Conservation (phyloP, 805 yeast genomes). For the Kregervanrija fluxuum region DNA sequence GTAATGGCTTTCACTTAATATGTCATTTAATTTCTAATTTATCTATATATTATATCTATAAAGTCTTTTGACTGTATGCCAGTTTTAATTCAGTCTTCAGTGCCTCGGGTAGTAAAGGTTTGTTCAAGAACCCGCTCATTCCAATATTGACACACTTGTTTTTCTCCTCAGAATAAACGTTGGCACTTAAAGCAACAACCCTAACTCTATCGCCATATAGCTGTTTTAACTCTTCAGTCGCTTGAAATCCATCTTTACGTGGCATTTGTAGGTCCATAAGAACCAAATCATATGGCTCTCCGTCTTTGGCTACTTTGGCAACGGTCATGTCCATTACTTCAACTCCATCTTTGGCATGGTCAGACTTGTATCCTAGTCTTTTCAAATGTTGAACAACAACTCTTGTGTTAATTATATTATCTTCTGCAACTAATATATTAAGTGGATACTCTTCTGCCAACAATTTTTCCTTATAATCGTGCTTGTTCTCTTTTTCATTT, state of each 20-base stretch:
- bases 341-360: constrained; percentile 45
- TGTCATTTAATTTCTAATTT: neutral
- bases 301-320: constrained; percentile 17
- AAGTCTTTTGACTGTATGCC: constrained; percentile 1
- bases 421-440: constrained; percentile 47
- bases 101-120: constrained; percentile 44
- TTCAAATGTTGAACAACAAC: constrained; percentile 44
- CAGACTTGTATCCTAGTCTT: constrained; percentile 43
- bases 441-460: constrained; percentile 37
- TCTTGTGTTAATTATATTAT: constrained; percentile 41
- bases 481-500: neutral
- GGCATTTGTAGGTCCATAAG: constrained; percentile 43
- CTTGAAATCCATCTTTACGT: constrained; percentile 43
- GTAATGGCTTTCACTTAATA: neutral
- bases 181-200: constrained; percentile 43
- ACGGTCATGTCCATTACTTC: constrained; percentile 33
- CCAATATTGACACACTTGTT: constrained; percentile 40
- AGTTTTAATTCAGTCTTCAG: constrained; percentile 30
- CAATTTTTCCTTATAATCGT: neutral
- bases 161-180: constrained; percentile 48
- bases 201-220: constrained; percentile 24
- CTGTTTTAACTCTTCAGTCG: constrained; percentile 33
- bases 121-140: constrained; percentile 46
- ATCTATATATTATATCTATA: neutral
- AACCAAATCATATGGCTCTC: constrained; percentile 40